A percentile compares a stretch with the other conserved stretches of the same genome.
Evolutionary conservation across 2,329 filamentous ascomycete species (phyloP).

Genomic region (Helicocarpus griseus): DNA sequence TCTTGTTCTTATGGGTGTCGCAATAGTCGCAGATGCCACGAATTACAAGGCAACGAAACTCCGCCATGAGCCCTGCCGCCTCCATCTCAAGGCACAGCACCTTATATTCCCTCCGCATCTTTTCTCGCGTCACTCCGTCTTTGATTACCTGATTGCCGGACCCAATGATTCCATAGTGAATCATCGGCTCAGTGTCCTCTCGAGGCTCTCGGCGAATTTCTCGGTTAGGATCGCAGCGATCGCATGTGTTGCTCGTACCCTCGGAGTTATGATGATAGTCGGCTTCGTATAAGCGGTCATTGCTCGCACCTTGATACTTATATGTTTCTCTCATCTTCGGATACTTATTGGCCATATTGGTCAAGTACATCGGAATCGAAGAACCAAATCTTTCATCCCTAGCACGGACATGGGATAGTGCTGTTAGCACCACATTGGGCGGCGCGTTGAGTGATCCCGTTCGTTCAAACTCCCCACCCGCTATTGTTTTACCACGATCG

Average conservation of each 20-base stretch:
- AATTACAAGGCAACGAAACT: constrained; percentile 16
- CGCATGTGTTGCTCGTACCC: neutral
- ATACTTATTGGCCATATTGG: neutral
- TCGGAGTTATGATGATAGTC: neutral
- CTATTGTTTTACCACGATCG: neutral
- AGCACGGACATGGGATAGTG: neutral
- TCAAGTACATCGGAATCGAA: neutral
- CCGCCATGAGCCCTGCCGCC: constrained; percentile 10
- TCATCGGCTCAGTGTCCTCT: neutral
- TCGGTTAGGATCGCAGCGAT: no score
- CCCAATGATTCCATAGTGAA: neutral
- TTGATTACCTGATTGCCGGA: neutral
- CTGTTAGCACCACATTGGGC: neutral
- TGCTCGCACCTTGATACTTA: neutral
- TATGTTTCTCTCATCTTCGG: neutral
- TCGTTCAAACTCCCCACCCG: neutral
- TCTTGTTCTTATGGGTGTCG: constrained; percentile 19
- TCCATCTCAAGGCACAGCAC: neutral
- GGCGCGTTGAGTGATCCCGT: neutral
- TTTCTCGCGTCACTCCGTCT: neutral
- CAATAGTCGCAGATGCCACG: constrained; percentile 20
- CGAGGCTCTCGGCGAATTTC: neutral
- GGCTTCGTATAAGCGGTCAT: neutral
- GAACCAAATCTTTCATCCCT: neutral
- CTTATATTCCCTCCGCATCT: no score